Evolutionary conservation across 768 basidiomycete genomes (phyloP).

Genomic region (Hygrocybe punicea): DNA sequence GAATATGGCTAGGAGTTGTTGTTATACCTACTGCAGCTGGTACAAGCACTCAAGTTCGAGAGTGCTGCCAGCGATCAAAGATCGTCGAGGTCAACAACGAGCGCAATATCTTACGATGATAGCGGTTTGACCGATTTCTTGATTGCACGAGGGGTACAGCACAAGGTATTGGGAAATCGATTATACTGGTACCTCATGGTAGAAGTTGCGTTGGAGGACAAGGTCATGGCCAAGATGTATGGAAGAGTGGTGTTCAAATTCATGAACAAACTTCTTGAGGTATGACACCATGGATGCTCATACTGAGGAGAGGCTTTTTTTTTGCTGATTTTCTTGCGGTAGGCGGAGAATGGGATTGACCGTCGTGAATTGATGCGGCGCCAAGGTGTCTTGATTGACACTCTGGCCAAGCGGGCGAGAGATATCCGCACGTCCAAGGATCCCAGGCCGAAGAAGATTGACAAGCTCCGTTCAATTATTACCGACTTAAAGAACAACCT

Average conservation of each 20-base stretch:
- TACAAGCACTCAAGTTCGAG: slow-evolving; percentile 97
- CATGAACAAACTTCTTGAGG: slow-evolving; percentile 84
- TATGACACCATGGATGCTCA: slow-evolving; percentile 27
- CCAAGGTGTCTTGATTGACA: slow-evolving; percentile 86
- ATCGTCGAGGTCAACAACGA: slow-evolving; percentile 66
- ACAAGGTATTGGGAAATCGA: slow-evolving; percentile 82
- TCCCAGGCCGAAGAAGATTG: slow-evolving; percentile 94
- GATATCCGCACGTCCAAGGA: slow-evolving; percentile 90
- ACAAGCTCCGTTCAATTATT: slow-evolving; percentile 83
- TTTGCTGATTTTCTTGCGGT: not conserved
- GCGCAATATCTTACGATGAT: slow-evolving; percentile 82
- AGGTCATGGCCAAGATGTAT: slow-evolving; percentile 88
- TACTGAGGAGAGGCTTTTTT: not conserved
- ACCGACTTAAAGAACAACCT: slow-evolving; percentile 83
- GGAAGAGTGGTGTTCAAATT: slow-evolving; percentile 87
- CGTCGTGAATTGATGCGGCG: slow-evolving; percentile 86
- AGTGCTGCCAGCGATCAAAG: slow-evolving; percentile 73
- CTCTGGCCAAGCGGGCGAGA: slow-evolving; percentile 78
- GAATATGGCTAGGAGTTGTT: slow-evolving; percentile 67
- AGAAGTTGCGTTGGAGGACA: slow-evolving; percentile 85
- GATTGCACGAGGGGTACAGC: slow-evolving; percentile 77
- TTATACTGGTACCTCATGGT: slow-evolving; percentile 99
- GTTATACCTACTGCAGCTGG: slow-evolving; percentile 90
- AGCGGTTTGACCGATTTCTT: slow-evolving; percentile 93
- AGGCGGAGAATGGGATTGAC: slow-evolving; percentile 74